Evolutionary conservation across 2,329 filamentous ascomycete genomes (phyloP).

Genomic region (Talaromyces sp.): DNA sequence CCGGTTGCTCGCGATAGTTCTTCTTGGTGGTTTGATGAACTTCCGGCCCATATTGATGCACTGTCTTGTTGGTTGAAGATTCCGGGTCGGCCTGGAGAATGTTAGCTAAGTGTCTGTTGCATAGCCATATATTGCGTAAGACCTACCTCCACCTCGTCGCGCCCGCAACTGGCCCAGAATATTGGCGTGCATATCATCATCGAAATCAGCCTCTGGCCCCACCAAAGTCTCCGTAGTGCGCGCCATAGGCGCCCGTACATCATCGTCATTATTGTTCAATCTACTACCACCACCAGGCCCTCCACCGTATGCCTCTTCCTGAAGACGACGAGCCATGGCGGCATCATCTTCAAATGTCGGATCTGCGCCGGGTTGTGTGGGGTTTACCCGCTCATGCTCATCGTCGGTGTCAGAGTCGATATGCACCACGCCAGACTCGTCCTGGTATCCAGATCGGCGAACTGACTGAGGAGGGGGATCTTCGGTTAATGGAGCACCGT

Average conservation of each 20-base stretch:
- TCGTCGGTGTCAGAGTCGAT: constrained; percentile 81
- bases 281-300: constrained; percentile 48
- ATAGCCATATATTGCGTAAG: constrained; percentile 28
- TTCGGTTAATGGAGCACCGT: constrained; percentile 64
- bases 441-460: constrained; percentile 49
- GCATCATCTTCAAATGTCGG: constrained; percentile 81
- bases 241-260: constrained; percentile 85
- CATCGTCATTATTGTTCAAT: constrained; percentile 53
- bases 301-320: constrained; percentile 78
- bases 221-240: constrained; percentile 90
- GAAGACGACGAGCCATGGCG: constrained; percentile 85
- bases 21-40: constrained; percentile 53
- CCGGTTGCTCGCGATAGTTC: constrained; percentile 64
- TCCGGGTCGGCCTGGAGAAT: constrained; percentile 52
- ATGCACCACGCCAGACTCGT: constrained; percentile 66
- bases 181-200: constrained; percentile 61
- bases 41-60: constrained; percentile 62
- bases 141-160: constrained; percentile 35
- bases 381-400: constrained; percentile 55
- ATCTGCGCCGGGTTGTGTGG: constrained; percentile 41
- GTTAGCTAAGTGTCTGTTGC: not conserved
- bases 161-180: constrained; percentile 67
- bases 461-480: constrained; percentile 33
- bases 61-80: constrained; percentile 70
- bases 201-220: constrained; percentile 64